Evolutionary conservation across 306 rosid species (phyloP), one percentile per base, ranked within the genome.

Genomic region (Gastrolobium bilobum): DNA sequence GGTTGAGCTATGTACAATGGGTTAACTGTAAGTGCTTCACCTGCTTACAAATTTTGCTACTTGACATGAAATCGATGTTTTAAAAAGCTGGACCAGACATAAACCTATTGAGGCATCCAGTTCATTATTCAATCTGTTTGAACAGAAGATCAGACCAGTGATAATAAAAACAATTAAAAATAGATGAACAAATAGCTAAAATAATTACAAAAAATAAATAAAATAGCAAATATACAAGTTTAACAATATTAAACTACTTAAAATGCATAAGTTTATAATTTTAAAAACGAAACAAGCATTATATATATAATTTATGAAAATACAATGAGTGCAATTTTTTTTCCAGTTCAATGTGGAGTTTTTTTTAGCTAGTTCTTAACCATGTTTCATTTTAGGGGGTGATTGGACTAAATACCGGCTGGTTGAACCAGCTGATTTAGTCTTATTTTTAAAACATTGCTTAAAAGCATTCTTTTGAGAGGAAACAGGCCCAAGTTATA

Each of bases 331-430:
- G 51, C 67, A 72, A 29, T 30, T n/a, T 42, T 33, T 35, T 26
- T 2, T n/a, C 46, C 15, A 31, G 39, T 10, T 2, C n/a, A 31
- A 44, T 4, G 11, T 4, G 11, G 11, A 8, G 62, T 35, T 62
- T 51, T 35, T 33, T 63, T 75, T 75, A 61, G 10, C 61, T 10
- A 61, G 61, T 40, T 72, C 66, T 47, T 67, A 30, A 67, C n/a
- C 47, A 53, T 38, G 39, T 52, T 53, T 13, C 2, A 58, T 30
- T 73, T 58, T 58, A 43, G 13, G 68, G 20, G 56, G 68, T 13
- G 43, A 58, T 30, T 39, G 29, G 40, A 5, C 30, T 56, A 56
- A 56, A 42, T 31, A 40, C 11, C 78, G 13, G 48, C 79, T 9
- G 0, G 3, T 44, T 46, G 26, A 75, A 14, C 15, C 78, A 4